Evolutionary conservation across 2,329 filamentous ascomycete species (phyloP).

Genomic region (Colletotrichum spinosum): DNA sequence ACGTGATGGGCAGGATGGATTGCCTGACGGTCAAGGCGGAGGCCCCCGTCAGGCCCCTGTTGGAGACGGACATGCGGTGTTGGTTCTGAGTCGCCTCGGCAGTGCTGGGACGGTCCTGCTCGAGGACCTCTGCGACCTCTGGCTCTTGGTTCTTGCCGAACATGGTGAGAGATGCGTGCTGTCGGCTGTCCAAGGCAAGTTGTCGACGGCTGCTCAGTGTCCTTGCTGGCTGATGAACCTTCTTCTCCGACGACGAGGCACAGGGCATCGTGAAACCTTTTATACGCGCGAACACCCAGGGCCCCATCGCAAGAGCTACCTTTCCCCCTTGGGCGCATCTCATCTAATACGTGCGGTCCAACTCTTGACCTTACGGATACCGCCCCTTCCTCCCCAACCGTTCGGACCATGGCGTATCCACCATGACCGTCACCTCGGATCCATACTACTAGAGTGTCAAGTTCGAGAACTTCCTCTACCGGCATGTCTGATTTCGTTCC

Average conservation of each 20-base stretch:
- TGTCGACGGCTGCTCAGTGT: constrained; percentile 8
- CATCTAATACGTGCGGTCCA: no score
- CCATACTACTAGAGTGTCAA: not conserved
- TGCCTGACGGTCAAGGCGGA: constrained; percentile 69
- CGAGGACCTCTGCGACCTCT: constrained; percentile 37
- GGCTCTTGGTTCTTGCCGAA: constrained; percentile 41
- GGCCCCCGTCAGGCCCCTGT: constrained; percentile 41
- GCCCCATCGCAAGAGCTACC: constrained; percentile 1
- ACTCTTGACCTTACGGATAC: no score
- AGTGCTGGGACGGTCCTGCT: constrained; percentile 38
- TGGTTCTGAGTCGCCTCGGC: constrained; percentile 37
- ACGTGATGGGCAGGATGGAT: constrained; percentile 73
- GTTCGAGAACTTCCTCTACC: no score
- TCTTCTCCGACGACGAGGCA: not conserved
- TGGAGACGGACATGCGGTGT: constrained; percentile 38
- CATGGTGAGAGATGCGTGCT: constrained; percentile 30
- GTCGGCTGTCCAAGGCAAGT: not conserved
- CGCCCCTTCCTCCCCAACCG: not conserved
- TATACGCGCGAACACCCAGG: not conserved
- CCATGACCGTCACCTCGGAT: constrained; percentile 5
- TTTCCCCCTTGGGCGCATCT: no score
- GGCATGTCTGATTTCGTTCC: not conserved
- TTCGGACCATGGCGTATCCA: not conserved
- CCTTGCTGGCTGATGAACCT: constrained; percentile 17
- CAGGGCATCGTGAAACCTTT: constrained; percentile 6